Conservation (phyloP, 2,329 filamentous ascomycete genomes). For the Fusarium sp. region DNA sequence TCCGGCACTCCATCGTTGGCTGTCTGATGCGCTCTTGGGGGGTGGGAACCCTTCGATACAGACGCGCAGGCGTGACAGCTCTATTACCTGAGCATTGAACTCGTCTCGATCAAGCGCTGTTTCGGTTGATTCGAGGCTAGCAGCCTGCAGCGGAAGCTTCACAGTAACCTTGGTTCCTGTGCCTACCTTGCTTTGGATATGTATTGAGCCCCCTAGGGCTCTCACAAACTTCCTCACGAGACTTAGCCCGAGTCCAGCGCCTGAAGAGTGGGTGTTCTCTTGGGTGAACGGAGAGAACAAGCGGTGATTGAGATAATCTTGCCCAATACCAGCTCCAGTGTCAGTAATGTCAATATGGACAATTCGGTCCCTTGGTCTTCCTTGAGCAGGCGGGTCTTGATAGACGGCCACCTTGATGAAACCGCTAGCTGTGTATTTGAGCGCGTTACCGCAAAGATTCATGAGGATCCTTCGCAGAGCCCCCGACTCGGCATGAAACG, state of each 20-base stretch:
- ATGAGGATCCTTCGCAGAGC: conserved; percentile 63
- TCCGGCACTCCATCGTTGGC: conserved; percentile 1
- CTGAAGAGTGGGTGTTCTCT: conserved; percentile 67
- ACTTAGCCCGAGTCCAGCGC: conserved; percentile 71
- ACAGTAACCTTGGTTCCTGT: conserved; percentile 51
- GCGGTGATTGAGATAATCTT: conserved; percentile 67
- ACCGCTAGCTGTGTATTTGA: conserved; percentile 64
- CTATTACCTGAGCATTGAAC: conserved; percentile 43
- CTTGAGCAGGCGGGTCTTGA: conserved; percentile 24
- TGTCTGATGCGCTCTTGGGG: not conserved
- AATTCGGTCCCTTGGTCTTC: conserved; percentile 11
- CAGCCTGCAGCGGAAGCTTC: conserved; percentile 43
- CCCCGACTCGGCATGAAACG: conserved; percentile 63
- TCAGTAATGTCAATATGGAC: conserved; percentile 63
- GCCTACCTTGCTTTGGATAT: conserved; percentile 58
- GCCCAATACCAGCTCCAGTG: conserved; percentile 71
- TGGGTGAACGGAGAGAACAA: conserved; percentile 72
- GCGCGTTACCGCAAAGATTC: conserved; percentile 69
- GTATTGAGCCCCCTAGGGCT: conserved; percentile 66
- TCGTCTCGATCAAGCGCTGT: conserved; percentile 30
- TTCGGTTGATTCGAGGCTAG: not conserved
- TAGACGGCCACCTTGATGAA: conserved; percentile 45
- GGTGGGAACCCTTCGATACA: conserved; percentile 6
- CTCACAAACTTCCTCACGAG: conserved; percentile 69
- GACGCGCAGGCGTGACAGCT: conserved; percentile 46